Base-by-base conservation (phyloP, 352 stramenopile species). In the Pythium brachiatum region DNA sequence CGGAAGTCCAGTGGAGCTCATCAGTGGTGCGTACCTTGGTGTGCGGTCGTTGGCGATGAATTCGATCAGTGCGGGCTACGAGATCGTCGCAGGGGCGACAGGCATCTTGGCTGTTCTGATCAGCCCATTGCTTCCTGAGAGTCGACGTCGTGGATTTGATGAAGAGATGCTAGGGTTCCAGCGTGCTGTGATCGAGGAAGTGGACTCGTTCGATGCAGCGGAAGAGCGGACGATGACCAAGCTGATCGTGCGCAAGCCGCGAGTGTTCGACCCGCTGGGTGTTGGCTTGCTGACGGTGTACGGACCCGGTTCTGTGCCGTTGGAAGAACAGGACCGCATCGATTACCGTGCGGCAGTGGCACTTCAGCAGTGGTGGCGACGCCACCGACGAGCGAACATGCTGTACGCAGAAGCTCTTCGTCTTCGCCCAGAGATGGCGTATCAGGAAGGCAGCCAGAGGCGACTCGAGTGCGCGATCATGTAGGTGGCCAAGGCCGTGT, bases 151-250 rank as follows among this genome's bases (percentile, higher is more conserved):
- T 47, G 79, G 73, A 20, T 94, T 96, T 25, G 79, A 94, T 54
- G 87, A 96, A 15, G 87, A 96, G 48, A 72, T 96, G 60, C 76
- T 86, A 25, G 83, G 75, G 2, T 96, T 96, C 71, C 87, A 96
- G 68, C 83, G 87, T 25, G 83, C 83, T 25, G 83, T 96, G 39
- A 94, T 96, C 26, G 82, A 93, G 47, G 87, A 96, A 69, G 87
- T 96, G 54, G 83, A 94, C 57, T 72, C 83, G 43, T 94, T 96
- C 54, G 87, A 96, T 50, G 87, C 87, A 12, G 83, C 83, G 0
- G 87, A 94, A 60, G 87, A 96, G 59, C 81, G 86, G 16, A 93
- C 86, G 25, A 94, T 94, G 85, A 93, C 84, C 20, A 96, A 94
- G 69, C 48, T 81, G 63, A 94, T 93, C 39, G 80, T 96, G 48